Conservation (phyloP, 1,139 yeast species). For the Kurtzmaniella quercitrusa region DNA sequence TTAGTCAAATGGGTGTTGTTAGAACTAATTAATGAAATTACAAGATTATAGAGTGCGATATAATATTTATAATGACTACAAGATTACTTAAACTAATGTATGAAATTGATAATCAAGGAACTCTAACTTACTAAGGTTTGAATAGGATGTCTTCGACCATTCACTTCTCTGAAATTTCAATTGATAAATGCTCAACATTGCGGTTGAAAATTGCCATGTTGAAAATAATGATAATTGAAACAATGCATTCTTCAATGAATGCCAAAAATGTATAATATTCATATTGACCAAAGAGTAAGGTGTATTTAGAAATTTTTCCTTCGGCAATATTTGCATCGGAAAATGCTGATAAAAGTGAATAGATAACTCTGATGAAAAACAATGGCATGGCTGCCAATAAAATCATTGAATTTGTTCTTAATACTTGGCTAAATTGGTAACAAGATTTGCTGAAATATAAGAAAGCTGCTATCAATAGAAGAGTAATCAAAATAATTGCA, state of each 20-base stretch:
- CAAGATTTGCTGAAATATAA: slow-evolving; percentile 2
- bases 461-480: slow-evolving; percentile 4
- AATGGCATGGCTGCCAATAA: slow-evolving; percentile 8
- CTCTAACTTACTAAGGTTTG: no score
- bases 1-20: slow-evolving; percentile 56
- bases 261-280: slow-evolving; percentile 17
- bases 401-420: slow-evolving; percentile 4
- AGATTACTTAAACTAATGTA: neutral
- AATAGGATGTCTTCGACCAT: no score
- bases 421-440: slow-evolving; percentile 2
- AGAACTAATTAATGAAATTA: slow-evolving; percentile 13
- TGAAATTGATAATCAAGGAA: no score
- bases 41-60: neutral
- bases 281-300: slow-evolving; percentile 17
- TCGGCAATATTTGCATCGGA: slow-evolving; percentile 11
- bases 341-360: slow-evolving; percentile 14
- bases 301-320: slow-evolving; percentile 12
- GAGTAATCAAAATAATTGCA: slow-evolving; percentile 6
- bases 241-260: slow-evolving; percentile 10
- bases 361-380: slow-evolving; percentile 13
- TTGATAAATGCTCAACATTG: slow-evolving; percentile 1
- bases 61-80: slow-evolving; percentile 1
- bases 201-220: slow-evolving; percentile 2
- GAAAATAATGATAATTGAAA: slow-evolving; percentile 2
- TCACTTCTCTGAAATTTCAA: neutral